Conservation (phyloP, 805 yeast species). For the Debaryomyces tyrocola region DNA sequence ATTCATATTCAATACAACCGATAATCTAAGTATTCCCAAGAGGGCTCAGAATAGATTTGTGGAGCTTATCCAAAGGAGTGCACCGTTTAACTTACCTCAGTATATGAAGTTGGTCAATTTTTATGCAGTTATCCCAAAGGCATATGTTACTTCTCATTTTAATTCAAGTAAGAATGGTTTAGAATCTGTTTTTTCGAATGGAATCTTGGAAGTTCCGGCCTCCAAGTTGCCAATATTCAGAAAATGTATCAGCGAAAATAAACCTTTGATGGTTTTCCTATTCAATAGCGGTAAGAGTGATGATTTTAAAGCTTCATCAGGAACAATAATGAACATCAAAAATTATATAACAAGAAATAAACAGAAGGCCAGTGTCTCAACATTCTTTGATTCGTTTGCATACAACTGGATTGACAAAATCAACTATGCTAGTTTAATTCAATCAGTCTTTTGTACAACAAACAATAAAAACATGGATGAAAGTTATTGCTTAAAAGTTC, state of each 20-base stretch:
- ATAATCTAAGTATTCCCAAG: conserved; percentile 8
- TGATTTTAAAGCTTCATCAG: conserved; percentile 3
- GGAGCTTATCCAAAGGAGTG: conserved; percentile 24
- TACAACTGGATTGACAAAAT: conserved; percentile 36
- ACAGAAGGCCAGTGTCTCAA: conserved; percentile 19
- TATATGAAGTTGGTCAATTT: conserved; percentile 36
- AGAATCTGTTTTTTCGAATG: conserved; percentile 10
- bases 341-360: conserved; percentile 15
- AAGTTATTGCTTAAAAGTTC: conserved; percentile 42
- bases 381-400: conserved; percentile 44
- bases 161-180: conserved; percentile 2
- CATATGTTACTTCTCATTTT: conserved; percentile 9
- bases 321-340: conserved; percentile 21
- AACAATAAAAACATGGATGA: conserved; percentile 14
- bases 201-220: conserved; percentile 9
- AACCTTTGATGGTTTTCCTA: conserved; percentile 40
- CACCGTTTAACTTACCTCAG: conserved; percentile 41
- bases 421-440: conserved; percentile 32
- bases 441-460: conserved; percentile 46
- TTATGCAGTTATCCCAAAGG: conserved; percentile 38
- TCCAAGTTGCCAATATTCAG: conserved; percentile 26
- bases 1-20: conserved; percentile 39
- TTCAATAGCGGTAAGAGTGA: conserved; percentile 7
- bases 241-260: conserved; percentile 16
- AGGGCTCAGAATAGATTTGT: conserved; percentile 16